Conservation (phyloP, 352 stramenopile species). For the Pythium coloratum region DNA sequence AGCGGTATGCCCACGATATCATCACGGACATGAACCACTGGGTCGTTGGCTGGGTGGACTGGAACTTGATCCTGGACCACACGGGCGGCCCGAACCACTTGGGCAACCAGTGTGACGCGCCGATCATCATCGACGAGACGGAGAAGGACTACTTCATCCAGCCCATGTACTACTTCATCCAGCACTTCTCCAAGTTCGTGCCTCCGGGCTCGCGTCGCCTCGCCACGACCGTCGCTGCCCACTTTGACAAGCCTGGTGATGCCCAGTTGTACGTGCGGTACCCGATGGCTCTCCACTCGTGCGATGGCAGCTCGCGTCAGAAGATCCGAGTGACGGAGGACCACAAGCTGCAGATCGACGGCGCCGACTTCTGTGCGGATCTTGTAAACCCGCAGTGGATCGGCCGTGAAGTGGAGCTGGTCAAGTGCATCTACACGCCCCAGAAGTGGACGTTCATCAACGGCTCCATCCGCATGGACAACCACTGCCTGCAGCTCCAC, state of each 20-base stretch:
- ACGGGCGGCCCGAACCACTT: slow-evolving; percentile 89
- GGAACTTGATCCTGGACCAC: slow-evolving; percentile 90
- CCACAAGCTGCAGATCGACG: slow-evolving; percentile 69
- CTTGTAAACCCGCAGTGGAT: slow-evolving; percentile 48
- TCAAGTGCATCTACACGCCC: slow-evolving; percentile 66
- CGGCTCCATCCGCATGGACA: slow-evolving; percentile 53
- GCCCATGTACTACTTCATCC: slow-evolving; percentile 91
- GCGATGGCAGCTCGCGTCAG: slow-evolving; percentile 70
- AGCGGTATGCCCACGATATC: slow-evolving; percentile 91
- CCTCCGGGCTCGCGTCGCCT: slow-evolving; percentile 72
- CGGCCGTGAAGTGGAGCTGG: slow-evolving; percentile 57
- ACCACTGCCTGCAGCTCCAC: slow-evolving; percentile 69
- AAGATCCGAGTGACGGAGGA: slow-evolving; percentile 54
- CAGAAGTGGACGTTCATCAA: slow-evolving; percentile 70
- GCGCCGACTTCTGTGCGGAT: slow-evolving; percentile 63
- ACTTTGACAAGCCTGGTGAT: slow-evolving; percentile 58
- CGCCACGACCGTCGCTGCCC: slow-evolving; percentile 45
- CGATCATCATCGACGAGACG: slow-evolving; percentile 77
- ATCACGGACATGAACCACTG: slow-evolving; percentile 89
- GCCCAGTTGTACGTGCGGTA: slow-evolving; percentile 64
- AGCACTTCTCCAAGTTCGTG: slow-evolving; percentile 90
- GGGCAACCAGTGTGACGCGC: slow-evolving; percentile 74
- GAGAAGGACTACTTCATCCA: slow-evolving; percentile 73
- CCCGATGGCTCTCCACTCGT: slow-evolving; percentile 54
- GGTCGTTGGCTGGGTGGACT: slow-evolving; percentile 90